phyloP scores from a whole-genome alignment of 2,329 filamentous ascomycete genomes.

The Beauveria sp. region DNA sequence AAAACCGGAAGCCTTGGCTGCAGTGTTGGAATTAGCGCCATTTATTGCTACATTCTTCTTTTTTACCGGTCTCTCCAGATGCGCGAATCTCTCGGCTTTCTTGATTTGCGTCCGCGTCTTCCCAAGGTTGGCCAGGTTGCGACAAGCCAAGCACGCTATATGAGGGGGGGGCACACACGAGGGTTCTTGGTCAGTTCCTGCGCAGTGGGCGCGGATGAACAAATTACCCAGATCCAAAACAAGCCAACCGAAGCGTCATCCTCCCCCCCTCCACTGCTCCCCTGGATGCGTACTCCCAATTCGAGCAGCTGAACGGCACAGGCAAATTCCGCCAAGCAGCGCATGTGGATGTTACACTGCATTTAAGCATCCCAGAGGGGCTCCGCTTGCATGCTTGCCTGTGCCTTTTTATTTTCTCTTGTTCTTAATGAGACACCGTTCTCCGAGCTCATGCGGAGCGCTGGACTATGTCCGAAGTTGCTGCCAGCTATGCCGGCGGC shows the following conservation, averaged over 20 bases:
- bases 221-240: conserved; percentile 5
- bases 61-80: too few species aligned
- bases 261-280: not conserved
- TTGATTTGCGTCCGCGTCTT: not conserved
- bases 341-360: conserved; percentile 9
- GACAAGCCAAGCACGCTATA: too few species aligned
- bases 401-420: not conserved
- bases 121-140: too few species aligned
- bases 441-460: conserved; percentile 5
- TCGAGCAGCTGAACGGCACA: conserved; percentile 3
- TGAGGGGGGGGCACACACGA: not conserved
- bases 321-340: conserved; percentile 6
- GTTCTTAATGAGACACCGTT: not conserved
- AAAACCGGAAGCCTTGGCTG: not conserved
- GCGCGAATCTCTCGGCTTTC: not conserved
- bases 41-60: not conserved
- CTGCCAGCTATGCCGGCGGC: not conserved
- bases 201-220: not conserved
- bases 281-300: not conserved
- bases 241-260: not conserved
- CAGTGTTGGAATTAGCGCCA: not conserved
- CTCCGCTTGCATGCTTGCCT: not conserved
- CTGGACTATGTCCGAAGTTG: conserved; percentile 8
- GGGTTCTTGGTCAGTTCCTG: too few species aligned
- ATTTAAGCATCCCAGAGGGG: not conserved